Percentiles rank a stretch among this genome's conserved stretches.
phyloP scores from a whole-genome alignment of 495 filamentous ascomycete genomes.

The Aspergillus campestris region DNA sequence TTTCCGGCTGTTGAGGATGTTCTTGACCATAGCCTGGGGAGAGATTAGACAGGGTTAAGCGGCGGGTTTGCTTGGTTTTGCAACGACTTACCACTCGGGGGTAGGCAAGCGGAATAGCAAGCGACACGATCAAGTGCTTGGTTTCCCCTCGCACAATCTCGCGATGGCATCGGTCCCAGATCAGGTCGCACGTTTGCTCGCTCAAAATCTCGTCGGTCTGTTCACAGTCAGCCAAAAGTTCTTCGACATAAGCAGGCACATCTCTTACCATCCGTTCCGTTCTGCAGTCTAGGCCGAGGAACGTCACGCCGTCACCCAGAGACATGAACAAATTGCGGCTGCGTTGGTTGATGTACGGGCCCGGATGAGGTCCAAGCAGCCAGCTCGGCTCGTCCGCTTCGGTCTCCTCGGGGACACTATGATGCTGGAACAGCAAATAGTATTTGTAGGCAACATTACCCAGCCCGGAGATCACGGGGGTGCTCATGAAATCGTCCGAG shows the following conservation, averaged over 20 bases:
- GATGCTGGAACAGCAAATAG: conserved; percentile 97
- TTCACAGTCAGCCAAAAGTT: conserved; percentile 14
- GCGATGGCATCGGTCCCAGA: conserved; percentile 73
- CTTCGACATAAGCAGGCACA: neutral
- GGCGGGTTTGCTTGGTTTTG: neutral
- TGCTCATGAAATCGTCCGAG: conserved; percentile 81
- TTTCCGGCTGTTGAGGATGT: conserved; percentile 76
- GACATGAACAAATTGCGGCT: conserved; percentile 83
- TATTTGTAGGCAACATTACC: conserved; percentile 94
- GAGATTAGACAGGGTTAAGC: conserved; percentile 11
- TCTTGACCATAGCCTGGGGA: conserved; percentile 55
- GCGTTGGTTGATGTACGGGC: conserved; percentile 82
- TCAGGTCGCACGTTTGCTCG: conserved; percentile 68
- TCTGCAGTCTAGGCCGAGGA: conserved; percentile 83
- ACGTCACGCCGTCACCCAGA: conserved; percentile 66
- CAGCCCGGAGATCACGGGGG: conserved; percentile 81
- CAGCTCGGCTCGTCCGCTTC: conserved; percentile 83
- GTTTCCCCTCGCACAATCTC: conserved; percentile 79
- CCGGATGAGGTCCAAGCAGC: conserved; percentile 68
- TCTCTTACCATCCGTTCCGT: conserved; percentile 68
- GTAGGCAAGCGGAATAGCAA: conserved; percentile 87
- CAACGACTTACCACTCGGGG: conserved; percentile 60
- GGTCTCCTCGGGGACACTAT: conserved; percentile 71
- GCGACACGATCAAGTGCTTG: conserved; percentile 79
- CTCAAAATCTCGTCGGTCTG: conserved; percentile 69